A percentile compares a stretch with the other conserved stretches of the same genome.
phyloP scores from a whole-genome alignment of 345 rosid species.

The Citrus sp. region DNA sequence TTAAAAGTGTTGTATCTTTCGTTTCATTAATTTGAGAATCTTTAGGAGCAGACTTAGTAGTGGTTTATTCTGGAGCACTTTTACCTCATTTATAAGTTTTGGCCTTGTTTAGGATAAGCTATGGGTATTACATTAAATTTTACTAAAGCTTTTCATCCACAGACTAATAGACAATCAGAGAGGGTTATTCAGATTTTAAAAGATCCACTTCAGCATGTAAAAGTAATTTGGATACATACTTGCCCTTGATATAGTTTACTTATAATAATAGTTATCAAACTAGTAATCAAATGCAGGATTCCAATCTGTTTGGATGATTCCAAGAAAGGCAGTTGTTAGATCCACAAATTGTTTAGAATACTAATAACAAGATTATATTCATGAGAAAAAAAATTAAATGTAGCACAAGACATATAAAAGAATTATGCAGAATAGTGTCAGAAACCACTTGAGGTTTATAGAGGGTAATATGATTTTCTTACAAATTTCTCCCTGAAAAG shows the following conservation, averaged over 20 bases:
- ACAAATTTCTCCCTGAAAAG: not conserved
- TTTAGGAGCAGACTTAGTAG: not conserved
- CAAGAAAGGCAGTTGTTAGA: not conserved
- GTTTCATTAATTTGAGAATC: not conserved
- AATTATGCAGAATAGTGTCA: not conserved
- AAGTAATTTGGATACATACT: not conserved
- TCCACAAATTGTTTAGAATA: not conserved
- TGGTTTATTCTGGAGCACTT: not conserved
- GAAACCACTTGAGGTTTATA: not conserved
- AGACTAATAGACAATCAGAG: not conserved
- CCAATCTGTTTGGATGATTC: too few relatives aligned
- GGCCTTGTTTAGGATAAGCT: not conserved
- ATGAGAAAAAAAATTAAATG: not conserved
- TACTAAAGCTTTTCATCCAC: not conserved
- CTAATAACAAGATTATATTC: not conserved
- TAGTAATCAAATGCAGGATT: not conserved
- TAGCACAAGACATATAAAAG: not conserved
- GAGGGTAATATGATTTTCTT: not conserved
- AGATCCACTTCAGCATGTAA: not conserved
- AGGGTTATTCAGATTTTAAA: not conserved
- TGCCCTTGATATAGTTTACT: not conserved
- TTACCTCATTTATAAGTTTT: not conserved
- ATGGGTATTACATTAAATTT: not conserved
- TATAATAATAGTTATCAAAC: not conserved
- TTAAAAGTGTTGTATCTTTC: not conserved